These are phyloP conservation scores for Yarrowia sp. DNA, from an alignment of 805 yeast species.

Conservation along the genomic window DNA sequence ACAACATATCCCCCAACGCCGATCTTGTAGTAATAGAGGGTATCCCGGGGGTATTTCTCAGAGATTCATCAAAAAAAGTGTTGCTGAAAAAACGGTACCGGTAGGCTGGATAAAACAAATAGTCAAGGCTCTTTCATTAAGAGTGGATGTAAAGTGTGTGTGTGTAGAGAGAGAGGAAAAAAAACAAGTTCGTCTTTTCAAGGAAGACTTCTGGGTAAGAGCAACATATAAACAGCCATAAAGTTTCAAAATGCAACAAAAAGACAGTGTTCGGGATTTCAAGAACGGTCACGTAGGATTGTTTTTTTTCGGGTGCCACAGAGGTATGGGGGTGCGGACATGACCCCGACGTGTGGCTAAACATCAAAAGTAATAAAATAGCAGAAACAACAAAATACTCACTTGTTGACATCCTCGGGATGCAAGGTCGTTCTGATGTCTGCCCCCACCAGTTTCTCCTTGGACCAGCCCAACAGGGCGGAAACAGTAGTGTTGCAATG, in stretches of 20 bases:
- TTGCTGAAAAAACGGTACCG: background rate
- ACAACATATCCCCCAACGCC: background rate
- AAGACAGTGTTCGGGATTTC: background rate
- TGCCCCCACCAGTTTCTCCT: conserved; percentile 2
- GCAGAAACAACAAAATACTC: background rate
- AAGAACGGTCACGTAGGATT: background rate
- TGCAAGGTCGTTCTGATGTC: conserved; percentile 8
- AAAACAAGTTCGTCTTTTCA: background rate
- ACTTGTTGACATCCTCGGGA: conserved; percentile 16
- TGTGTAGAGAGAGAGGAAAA: background rate
- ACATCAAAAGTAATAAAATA: background rate
- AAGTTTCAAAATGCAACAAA: background rate
- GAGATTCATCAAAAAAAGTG: background rate
- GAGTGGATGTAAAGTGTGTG: background rate
- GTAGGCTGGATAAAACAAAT: background rate
- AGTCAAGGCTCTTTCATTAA: background rate
- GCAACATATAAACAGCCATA: background rate
- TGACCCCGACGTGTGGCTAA: conserved; percentile 1
- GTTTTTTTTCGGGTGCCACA: background rate
- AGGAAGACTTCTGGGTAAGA: conserved; percentile 2
- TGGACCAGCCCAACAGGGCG: conserved; percentile 2
- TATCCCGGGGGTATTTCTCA: background rate
- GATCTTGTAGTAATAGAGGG: background rate
- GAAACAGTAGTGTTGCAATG: conserved; percentile 12
- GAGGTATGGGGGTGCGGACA: conserved; percentile 2